Conservation (phyloP, 768 basidiomycete species). For the Clitopilus hobsonii region DNA sequence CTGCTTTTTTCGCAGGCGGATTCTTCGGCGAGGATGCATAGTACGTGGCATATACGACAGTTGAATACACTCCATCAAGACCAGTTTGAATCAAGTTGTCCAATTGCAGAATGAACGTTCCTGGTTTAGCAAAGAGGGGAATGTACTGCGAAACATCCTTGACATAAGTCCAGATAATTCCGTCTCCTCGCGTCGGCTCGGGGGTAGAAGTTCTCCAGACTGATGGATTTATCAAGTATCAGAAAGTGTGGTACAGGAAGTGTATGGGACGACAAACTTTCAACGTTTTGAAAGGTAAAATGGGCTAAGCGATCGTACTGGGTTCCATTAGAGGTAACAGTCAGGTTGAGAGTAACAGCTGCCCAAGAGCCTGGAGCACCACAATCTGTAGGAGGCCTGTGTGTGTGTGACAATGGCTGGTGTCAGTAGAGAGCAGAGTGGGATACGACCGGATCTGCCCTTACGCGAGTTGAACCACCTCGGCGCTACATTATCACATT, state of each 20-base stretch:
- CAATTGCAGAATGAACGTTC: slow-evolving; percentile 68
- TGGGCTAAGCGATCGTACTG: slow-evolving; percentile 71
- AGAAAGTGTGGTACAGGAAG: not conserved
- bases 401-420: too few species aligned
- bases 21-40: slow-evolving; percentile 53
- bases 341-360: slow-evolving; percentile 70
- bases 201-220: slow-evolving; percentile 82
- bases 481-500: slow-evolving; percentile 41
- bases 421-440: not conserved
- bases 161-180: slow-evolving; percentile 75
- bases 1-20: slow-evolving; percentile 56
- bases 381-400: slow-evolving; percentile 69
- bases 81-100: slow-evolving; percentile 61
- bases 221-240: slow-evolving; percentile 15
- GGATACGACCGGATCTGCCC: slow-evolving; percentile 8
- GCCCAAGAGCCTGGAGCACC: slow-evolving; percentile 70
- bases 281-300: slow-evolving; percentile 75
- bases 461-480: slow-evolving; percentile 59
- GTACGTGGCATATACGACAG: slow-evolving; percentile 67
- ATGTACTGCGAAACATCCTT: slow-evolving; percentile 75
- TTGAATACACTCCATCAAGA: slow-evolving; percentile 65
- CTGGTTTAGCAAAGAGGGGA: slow-evolving; percentile 64
- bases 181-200: slow-evolving; percentile 60
- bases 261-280: slow-evolving; percentile 45
- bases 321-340: slow-evolving; percentile 73